These are phyloP conservation scores for Colletotrichum sp. DNA, from an alignment of 2,329 filamentous ascomycete genomes.

Conservation along the genomic window DNA sequence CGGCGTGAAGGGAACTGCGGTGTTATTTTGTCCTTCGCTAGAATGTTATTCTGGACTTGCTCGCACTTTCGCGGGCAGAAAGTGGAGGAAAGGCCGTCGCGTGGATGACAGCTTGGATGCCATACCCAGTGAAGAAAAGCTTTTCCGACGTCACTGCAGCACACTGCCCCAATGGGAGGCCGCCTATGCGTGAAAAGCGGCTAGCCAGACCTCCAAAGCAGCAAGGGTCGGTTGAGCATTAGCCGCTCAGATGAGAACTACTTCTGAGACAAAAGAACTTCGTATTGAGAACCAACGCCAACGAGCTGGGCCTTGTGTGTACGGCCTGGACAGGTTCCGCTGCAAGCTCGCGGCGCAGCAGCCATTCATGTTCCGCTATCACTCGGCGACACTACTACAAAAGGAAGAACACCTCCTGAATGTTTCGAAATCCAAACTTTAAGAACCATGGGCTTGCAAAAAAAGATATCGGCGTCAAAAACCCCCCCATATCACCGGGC, in stretches of 20 bases:
- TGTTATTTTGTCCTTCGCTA: too few relatives aligned
- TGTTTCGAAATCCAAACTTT: not conserved
- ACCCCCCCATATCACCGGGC: accelerated
- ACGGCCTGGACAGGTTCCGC: not conserved
- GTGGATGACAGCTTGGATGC: too few relatives aligned
- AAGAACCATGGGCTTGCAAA: not conserved
- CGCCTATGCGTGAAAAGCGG: not conserved
- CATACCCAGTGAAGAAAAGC: too few relatives aligned
- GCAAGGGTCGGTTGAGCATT: not conserved
- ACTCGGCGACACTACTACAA: not conserved
- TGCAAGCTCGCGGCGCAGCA: not conserved
- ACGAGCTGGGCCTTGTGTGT: not conserved
- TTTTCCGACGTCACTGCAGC: not conserved
- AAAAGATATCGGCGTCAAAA: not conserved
- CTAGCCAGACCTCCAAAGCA: accelerated
- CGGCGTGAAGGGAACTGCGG: too few relatives aligned
- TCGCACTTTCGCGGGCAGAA: too few relatives aligned
- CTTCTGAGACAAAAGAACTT: not conserved
- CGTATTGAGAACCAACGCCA: not conserved
- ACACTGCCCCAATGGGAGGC: not conserved
- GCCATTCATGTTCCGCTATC: accelerated
- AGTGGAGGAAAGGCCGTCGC: too few relatives aligned
- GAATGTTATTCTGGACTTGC: too few relatives aligned
- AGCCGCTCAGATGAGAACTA: not conserved
- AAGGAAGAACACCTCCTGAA: not conserved